Percentiles rank a stretch among this genome's conserved stretches.
These are phyloP conservation scores for Podospora pseudopauciseta DNA, from an alignment of 495 filamentous ascomycete genomes.

Conservation along the genomic window DNA sequence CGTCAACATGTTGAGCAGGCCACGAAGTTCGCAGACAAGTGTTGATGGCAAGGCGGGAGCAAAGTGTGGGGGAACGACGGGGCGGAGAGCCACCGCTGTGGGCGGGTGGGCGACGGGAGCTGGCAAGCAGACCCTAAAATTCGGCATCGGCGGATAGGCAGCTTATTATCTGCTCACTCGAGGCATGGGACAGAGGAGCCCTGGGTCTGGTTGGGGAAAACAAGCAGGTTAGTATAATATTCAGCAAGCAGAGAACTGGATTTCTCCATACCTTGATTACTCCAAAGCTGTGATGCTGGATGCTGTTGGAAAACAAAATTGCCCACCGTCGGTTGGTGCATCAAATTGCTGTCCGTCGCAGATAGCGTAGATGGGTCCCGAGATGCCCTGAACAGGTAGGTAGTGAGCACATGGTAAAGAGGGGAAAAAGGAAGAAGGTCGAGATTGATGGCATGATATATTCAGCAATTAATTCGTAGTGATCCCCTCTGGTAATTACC, in stretches of 20 bases:
- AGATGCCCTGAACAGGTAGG: not conserved
- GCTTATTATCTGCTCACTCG: not conserved
- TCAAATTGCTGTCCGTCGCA: conserved; percentile 1
- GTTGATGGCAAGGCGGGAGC: not conserved
- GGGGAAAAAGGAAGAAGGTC: too few relatives aligned
- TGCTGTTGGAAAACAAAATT: not conserved
- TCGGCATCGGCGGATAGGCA: too few relatives aligned
- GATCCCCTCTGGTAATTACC: too few relatives aligned
- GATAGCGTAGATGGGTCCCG: not conserved
- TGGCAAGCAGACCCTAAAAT: not conserved
- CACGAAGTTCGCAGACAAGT: too few relatives aligned
- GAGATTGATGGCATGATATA: too few relatives aligned
- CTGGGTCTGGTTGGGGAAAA: not conserved
- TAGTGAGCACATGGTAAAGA: too few relatives aligned
- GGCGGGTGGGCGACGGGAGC: not conserved
- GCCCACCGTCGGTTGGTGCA: not conserved
- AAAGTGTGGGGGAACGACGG: not conserved
- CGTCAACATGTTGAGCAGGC: too few relatives aligned
- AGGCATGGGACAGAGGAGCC: not conserved
- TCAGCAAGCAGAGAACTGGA: not conserved
- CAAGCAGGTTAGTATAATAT: not conserved
- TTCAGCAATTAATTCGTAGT: too few relatives aligned
- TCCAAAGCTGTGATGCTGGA: not conserved
- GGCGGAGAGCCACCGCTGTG: not conserved
- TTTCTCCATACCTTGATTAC: not conserved